Base-by-base conservation (phyloP, 176 grass and related monocot genomes). In the Dactylis glomerata region DNA sequence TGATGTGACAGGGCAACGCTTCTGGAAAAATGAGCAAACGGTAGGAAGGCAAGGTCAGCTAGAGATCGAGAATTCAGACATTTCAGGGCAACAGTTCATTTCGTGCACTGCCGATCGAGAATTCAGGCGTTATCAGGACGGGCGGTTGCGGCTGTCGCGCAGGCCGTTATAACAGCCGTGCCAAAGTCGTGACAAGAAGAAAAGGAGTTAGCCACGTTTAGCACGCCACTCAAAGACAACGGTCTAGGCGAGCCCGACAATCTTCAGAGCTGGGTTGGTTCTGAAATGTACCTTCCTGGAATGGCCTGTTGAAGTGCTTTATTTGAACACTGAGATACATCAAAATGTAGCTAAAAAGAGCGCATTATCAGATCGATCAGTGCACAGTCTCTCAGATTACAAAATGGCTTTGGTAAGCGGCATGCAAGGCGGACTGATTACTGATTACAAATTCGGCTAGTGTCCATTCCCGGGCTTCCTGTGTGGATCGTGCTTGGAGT, bases 401-500 rank as follows among this genome's bases (percentile, higher is more conserved):
- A 50, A 54, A 56, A 55, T 65, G 7, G 20, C 41, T 8, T 83
- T 9, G 52, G n/a, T 36, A 66, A 17, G 57, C 57, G 41, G 27
- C 15, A 6, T 62, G 6, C 2, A 1, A 19, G 7, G 62, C 8
- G 16, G 30, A 38, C 8, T 8, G 32, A 6, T 8, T 17, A 33
- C n/a, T n/a, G n/a, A n/a, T n/a, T n/a, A n/a, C n/a, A n/a, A n/a
- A n/a, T 20, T 36, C 13, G 20, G 31, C 59, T 34, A 73, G 65
- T 86, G 88, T 10, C 92, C 90, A 26, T 30, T 82, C 20, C 92
- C 89, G 45, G 89, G 82, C 80, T 73, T 98, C 72, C 68, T 92
- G 37, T 73, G 91, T 16, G 84, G 95, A 26, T 95, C 95, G 55
- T 98, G 95, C 58, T 50, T 92, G 10, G 79, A 20, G 82, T 95